Base-by-base conservation (phyloP, 371 early-diverging fungal genomes). In the Mucor sp. region DNA sequence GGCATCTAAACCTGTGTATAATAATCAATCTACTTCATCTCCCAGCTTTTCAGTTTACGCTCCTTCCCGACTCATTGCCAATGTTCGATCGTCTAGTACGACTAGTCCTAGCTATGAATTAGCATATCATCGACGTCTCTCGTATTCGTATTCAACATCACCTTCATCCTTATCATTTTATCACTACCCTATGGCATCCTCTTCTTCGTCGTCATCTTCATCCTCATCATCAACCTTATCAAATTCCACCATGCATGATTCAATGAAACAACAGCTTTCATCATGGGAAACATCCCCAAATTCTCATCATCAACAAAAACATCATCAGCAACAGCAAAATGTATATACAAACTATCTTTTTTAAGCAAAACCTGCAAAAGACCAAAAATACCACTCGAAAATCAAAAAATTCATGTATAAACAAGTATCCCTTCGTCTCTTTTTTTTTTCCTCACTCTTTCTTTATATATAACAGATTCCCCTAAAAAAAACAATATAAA, bases 1-100 rank as follows among this genome's bases (percentile, higher is more conserved):
- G 44, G 74, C 74, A 32, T 66, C 71, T 15, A 74, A 74, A 35
- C 71, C 74, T 12, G 62, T 50, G 6, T 28, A 64, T 57, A 27
- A 53, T 27, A 53, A 23, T 53, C 50, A 25, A 44, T 27, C 53
- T 5, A 25, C 53, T 53, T 6, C 15, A 14, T 58, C 44, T n/a
- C 21, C 41, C 17, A 41, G 41, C 41, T 41, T 41, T 17, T 17
- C 43, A 33, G 19, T 32, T 2, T 25, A 56, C 28, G 41, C 55
- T 61, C 60, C 67, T 43, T 60, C 68, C 33, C 68, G 62, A 14
- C 28, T 57, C 17, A 28, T 39, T 63, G 41, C 30, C 27, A 47
- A 37, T 21, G 32, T 63, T 58, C 50, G 33, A 57, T 41, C 62
- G 14, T 48, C 58, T n/a, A 48, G 27, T 23, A 32, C 69, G 8